Evolutionary conservation across 345 rosid genomes (phyloP), one percentile per base, ranked within the genome.

Genomic region (Pistacia vera): DNA sequence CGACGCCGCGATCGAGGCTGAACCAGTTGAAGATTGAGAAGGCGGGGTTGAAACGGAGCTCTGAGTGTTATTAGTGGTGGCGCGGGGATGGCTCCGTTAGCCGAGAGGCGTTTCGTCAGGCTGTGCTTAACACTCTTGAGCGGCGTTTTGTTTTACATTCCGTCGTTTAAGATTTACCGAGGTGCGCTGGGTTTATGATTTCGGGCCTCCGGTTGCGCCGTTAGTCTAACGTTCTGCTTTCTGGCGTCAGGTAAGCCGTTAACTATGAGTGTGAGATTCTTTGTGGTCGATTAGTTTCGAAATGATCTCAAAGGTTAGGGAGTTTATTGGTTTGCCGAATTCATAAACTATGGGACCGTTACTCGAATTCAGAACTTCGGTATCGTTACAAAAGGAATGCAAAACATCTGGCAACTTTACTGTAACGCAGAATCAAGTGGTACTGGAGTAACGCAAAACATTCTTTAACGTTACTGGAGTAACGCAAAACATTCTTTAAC

Each of bases 161-260:
- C 97, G 0, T 93, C 98, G 2, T 95, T 93, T 77, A 90, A 92
- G 88, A 95, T 95, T 74, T 95, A 95, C 76, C 72, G 97, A 11
- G 98, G 98, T 6, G 98, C 2, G 97, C 99, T 13, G 99, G 99
- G 4, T 95, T 59, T 95, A 88, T 64, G 99, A 95, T 83, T 93
- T 88, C 36, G 98, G 98, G 1, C 97, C 98, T 22, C 98, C 33
- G 99, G 99, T 3, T 91, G 96, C 79, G 86, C 96, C 6, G 90
- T 95, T 66, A 93, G 85, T 83, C 93, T 35, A 95, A 93, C 68
- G 93, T 95, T 49, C 92, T 44, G 84, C 90, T 66, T 91, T 90
- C 77, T 95, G 98, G 99, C 99, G 98, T 70, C 98, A 95, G 90
- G 98, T 91, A 77, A 72, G 80, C 52, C 4, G 4, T 14, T 18